A percentile compares a stretch with the other conserved stretches of the same genome.
These are phyloP conservation scores for Capsicum rhomboideum DNA, from an alignment of 257 asterid genomes.

Conservation along the genomic window DNA sequence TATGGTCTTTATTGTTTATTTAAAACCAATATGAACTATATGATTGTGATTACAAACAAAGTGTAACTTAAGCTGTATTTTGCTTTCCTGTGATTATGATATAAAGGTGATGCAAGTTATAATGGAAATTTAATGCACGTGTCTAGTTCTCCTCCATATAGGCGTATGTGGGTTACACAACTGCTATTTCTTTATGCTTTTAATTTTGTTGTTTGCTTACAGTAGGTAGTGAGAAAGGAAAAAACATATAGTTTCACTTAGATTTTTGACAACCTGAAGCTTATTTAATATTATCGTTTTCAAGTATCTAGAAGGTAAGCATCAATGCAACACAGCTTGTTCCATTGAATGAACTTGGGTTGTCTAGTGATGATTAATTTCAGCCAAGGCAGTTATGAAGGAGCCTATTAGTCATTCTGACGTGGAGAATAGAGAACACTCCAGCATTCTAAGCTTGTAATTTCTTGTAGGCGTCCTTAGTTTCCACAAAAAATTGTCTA, in stretches of 20 bases:
- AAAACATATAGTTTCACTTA: neutral
- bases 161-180: neutral
- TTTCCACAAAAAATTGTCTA: neutral
- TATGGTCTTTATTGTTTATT: neutral
- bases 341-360: neutral
- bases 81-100: neutral
- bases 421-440: neutral
- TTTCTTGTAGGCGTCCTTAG: neutral
- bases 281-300: neutral
- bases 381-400: neutral
- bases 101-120: neutral
- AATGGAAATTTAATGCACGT: neutral
- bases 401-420: neutral
- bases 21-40: neutral
- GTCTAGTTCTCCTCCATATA: neutral
- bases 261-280: neutral
- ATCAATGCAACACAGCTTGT: neutral
- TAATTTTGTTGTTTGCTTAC: neutral
- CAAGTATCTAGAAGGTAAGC: neutral
- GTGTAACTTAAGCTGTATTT: neutral
- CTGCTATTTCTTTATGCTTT: neutral
- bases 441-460: neutral
- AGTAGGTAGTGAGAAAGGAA: neutral
- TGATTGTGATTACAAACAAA: neutral
- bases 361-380: neutral